A percentile compares a stretch with the other conserved stretches of the same genome.
These are phyloP conservation scores for Xylaria sp. DNA, from an alignment of 2,329 filamentous ascomycete species.

Conservation along the genomic window DNA sequence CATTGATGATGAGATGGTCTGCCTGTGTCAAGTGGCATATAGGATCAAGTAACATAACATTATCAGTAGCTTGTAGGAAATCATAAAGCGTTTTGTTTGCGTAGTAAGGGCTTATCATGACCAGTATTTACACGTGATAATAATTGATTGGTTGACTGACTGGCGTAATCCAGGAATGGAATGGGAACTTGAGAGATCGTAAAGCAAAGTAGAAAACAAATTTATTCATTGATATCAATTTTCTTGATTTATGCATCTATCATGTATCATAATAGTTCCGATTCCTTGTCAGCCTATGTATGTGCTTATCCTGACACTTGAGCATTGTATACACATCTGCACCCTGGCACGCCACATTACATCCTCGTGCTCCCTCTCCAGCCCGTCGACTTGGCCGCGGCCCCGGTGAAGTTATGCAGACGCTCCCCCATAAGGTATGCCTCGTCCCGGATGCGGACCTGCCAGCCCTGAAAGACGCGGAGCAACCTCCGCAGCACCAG, in stretches of 20 bases:
- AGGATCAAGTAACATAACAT: not conserved
- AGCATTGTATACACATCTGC: not conserved
- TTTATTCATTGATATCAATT: not conserved
- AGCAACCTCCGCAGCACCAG: constrained; percentile 63
- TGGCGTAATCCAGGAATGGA: too few relatives aligned
- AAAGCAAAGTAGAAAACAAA: not conserved
- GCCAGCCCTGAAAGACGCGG: constrained; percentile 77
- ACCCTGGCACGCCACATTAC: constrained; percentile 21
- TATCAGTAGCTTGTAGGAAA: not conserved
- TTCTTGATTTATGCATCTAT: constrained; percentile 7
- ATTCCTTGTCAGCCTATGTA: not conserved
- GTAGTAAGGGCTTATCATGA: too few relatives aligned
- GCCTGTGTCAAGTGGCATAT: not conserved
- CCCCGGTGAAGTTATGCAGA: constrained; percentile 80
- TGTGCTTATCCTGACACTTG: constrained; percentile 1
- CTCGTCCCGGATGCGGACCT: constrained; percentile 86
- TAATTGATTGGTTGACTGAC: not conserved
- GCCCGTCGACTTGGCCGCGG: constrained; percentile 40
- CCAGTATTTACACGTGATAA: not conserved
- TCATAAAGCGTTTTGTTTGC: constrained; percentile 6
- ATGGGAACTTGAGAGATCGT: not conserved
- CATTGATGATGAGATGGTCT: not conserved
- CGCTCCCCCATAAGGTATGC: constrained; percentile 95
- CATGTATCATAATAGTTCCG: constrained; percentile 14
- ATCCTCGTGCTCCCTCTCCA: constrained; percentile 45